Evolutionary conservation across 352 stramenopile species (phyloP).

Genomic region (Globisporangium nagaii): DNA sequence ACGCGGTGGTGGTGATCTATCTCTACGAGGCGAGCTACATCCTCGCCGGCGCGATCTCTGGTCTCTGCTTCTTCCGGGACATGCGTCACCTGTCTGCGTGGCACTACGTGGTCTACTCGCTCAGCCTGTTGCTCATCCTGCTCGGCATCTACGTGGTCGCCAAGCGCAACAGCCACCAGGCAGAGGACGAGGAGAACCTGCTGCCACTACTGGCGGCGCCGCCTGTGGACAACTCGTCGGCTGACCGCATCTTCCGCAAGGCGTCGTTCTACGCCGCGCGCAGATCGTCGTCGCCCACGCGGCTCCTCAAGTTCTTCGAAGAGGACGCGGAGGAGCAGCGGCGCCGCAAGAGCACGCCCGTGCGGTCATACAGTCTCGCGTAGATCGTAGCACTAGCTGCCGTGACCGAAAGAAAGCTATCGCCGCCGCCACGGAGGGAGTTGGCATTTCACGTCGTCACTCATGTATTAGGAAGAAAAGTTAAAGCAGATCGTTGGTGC

Average conservation of each 20-base stretch:
- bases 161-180: conserved; percentile 31
- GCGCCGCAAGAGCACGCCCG: not conserved
- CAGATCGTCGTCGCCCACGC: conserved; percentile 29
- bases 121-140: conserved; percentile 66
- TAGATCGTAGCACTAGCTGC: too few relatives aligned
- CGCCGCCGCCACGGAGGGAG: too few relatives aligned
- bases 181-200: conserved; percentile 52
- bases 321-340: conserved; percentile 11
- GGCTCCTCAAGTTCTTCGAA: conserved; percentile 14
- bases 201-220: conserved; percentile 44
- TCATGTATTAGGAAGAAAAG: not conserved
- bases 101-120: conserved; percentile 72
- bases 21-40: conserved; percentile 83
- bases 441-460: not conserved
- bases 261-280: conserved; percentile 42
- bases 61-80: conserved; percentile 76
- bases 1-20: conserved; percentile 80
- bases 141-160: conserved; percentile 71
- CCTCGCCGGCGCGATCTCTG: conserved; percentile 63
- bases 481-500: not conserved
- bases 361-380: conserved; percentile 8
- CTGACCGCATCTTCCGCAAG: conserved; percentile 47
- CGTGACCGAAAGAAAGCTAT: too few relatives aligned
- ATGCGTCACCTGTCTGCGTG: conserved; percentile 58
- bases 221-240: conserved; percentile 32